Evolutionary conservation across 2,329 filamentous ascomycete genomes (phyloP), one percentile per base, ranked within the genome.

Genomic region (Cladosporium halotolerans): DNA sequence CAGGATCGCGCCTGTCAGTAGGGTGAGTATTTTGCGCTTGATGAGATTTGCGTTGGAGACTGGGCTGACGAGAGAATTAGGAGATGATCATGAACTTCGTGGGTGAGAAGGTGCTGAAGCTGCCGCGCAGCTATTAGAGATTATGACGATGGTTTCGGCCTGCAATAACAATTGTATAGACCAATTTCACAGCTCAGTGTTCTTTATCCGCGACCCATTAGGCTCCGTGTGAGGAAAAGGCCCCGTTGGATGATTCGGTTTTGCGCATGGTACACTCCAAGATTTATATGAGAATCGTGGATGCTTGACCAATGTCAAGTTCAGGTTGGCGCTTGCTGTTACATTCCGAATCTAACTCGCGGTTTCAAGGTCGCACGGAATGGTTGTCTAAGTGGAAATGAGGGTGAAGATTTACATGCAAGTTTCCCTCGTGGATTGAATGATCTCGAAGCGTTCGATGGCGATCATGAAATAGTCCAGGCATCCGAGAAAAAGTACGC

Each of bases 11-110:
- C 80, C 80, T 0, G 78, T 83, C 5, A 81, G 78, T 59, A 66
- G 78, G 52, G 78, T 73, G 57, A 66, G 70, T 68, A 5, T 23
- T 33, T 4, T 14, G n/a, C 36, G 36, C 33, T 13, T 13, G 33
- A 43, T 13, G 16, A 31, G 16, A 31, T 36, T 41, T 38, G n/a
- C 45, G 40, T 28, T 9, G 40, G 40, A 42, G 9, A 38, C 33
- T 45, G 38, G 53, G 40, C 48, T 45, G n/a, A 50, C 39, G 16
- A 50, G 38, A 45, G 49, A 40, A 57, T 40, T 52, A 82, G 58
- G 86, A 89, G 71, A 89, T 89, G 86, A 86, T 89, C 49, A 72
- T 87, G 73, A 89, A 88, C 59, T 88, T 83, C 65, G 78, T 89
- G 10, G 76, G 79, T 2, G 85, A 88, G 66, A 86, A 81, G 70